Evolutionary conservation across 1,139 yeast species (phyloP), one percentile per base, ranked within the genome.

Genomic region (Suhomyces ambrosiae): DNA sequence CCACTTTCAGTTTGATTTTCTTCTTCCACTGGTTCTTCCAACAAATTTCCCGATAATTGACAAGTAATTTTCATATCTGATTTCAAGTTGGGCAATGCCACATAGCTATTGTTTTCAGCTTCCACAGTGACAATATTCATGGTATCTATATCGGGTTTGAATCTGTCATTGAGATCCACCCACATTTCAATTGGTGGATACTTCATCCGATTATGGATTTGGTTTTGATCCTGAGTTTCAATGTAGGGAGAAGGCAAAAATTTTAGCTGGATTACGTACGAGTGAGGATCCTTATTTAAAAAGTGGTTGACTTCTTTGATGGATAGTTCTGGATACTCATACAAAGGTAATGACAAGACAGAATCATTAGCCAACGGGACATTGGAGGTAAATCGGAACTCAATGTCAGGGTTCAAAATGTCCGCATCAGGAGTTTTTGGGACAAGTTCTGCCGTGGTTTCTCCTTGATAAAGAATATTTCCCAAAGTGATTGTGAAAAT

Each of bases 171-270:
- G 35, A 76, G 54, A 30, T 71, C 74, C 36, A 74, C 58, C 78
- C 81, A 76, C 33, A 79, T 58, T 50, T 79, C 84, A 3, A 79
- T 60, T 0, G 81, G 77, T 0, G 84, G 83, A 37, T 66, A 66
- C 33, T 60, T 52, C 39, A 55, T 50, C 31, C 52, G 49, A 10
- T 47, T 46, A n/a, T 46, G 46, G 13, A 41, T 33, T 10, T 48
- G 52, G n/a, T 45, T 43, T 14, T 42, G 37, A 13, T 37, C 51
- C 14, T 48, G 48, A 28, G 47, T 52, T 35, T 46, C 53, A 8
- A 27, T 22, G 47, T 57, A 62, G 7, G 76, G 68, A 7, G 74
- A 60, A 1, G 84, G 83, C n/a, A 65, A 52, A 44, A 79, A 74
- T 46, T 63, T 66, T 44, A 79, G 48, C 50, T 79, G 82, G 11